Conservation (phyloP, 768 basidiomycete genomes). For the Tylopilus felleus region DNA sequence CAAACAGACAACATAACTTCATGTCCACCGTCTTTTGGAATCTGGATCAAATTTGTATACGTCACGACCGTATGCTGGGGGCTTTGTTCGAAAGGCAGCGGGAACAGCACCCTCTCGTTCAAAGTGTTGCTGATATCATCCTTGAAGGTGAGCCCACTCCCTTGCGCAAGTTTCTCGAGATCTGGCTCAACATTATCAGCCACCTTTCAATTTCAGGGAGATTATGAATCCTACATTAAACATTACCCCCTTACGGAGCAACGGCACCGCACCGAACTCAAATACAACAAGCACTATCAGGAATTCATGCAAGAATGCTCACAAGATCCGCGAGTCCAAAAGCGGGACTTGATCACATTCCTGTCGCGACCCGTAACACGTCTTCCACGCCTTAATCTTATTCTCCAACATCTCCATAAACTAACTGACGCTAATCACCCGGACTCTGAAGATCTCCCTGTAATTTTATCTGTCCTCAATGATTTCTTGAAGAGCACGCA, state of each 20-base stretch:
- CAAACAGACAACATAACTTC: slow-evolving; percentile 57
- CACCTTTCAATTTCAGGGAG: slow-evolving; percentile 47
- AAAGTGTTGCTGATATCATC: slow-evolving; percentile 81
- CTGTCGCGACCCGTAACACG: slow-evolving; percentile 85
- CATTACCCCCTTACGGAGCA: slow-evolving; percentile 87
- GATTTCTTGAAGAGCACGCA: slow-evolving; percentile 81
- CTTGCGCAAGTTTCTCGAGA: slow-evolving; percentile 3
- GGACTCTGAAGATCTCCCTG: slow-evolving; percentile 72
- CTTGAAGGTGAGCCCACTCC: slow-evolving; percentile 57
- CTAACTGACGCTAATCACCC: slow-evolving; percentile 71
- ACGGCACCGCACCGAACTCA: slow-evolving; percentile 72
- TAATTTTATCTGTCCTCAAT: slow-evolving; percentile 63
- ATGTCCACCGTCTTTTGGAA: slow-evolving; percentile 84
- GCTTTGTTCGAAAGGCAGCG: slow-evolving; percentile 76
- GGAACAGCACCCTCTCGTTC: slow-evolving; percentile 81
- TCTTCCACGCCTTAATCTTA: slow-evolving; percentile 74
- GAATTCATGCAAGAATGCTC: slow-evolving; percentile 61
- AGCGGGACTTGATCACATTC: slow-evolving; percentile 77
- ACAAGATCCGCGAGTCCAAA: slow-evolving; percentile 61
- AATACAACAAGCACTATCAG: slow-evolving; percentile 63
- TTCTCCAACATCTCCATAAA: slow-evolving; percentile 69
- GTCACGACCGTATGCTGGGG: slow-evolving; percentile 67
- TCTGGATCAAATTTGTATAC: slow-evolving; percentile 57
- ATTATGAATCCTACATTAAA: slow-evolving; percentile 82
- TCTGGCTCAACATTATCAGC: slow-evolving; percentile 26